phyloP scores from a whole-genome alignment of 2,329 filamentous ascomycete genomes.

The Talaromyces atroroseus region DNA sequence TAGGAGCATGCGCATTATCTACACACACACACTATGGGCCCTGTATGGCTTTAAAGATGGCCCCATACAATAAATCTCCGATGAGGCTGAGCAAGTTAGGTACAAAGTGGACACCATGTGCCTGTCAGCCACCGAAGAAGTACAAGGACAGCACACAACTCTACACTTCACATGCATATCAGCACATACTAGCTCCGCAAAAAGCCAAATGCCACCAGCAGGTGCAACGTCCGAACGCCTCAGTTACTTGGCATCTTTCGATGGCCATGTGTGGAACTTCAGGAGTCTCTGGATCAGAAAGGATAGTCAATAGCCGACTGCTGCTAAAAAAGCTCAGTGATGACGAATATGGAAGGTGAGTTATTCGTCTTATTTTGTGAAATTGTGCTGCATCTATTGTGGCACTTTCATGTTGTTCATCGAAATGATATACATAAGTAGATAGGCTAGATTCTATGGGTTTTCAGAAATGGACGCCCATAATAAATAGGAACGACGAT shows the following conservation, averaged over 20 bases:
- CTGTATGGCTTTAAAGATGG: neutral
- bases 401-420: neutral
- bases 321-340: neutral
- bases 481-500: conserved; percentile 1
- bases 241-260: neutral
- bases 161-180: neutral
- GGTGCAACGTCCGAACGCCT: neutral
- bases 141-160: neutral
- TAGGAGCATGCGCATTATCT: neutral
- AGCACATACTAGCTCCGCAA: neutral
- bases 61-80: neutral
- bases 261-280: neutral
- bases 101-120: too few species aligned
- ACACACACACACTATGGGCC: neutral
- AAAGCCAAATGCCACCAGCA: neutral
- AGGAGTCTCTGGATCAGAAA: neutral
- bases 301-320: neutral
- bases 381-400: neutral
- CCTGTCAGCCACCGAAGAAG: neutral
- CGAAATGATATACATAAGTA: neutral
- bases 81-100: neutral
- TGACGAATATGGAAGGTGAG: neutral
- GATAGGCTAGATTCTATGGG: neutral
- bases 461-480: neutral
- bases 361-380: neutral